Base-by-base conservation (phyloP, 495 filamentous ascomycete species). In the Talaromyces ruber region DNA sequence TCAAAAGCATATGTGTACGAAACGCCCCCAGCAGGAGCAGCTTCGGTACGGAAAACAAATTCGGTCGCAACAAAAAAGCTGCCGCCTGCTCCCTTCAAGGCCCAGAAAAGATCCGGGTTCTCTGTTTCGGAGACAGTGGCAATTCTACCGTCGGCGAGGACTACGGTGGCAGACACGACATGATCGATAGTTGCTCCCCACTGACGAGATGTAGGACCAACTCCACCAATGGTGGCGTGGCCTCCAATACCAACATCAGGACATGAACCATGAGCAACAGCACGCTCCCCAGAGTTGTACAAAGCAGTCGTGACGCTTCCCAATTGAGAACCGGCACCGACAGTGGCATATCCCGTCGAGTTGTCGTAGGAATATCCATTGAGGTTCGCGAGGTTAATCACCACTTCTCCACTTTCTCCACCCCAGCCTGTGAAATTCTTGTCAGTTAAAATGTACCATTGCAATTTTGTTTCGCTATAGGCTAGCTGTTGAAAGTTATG, bases 211-310 rank as follows among this genome's bases (percentile, higher is more conserved):
- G 74, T 76, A 26, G 81, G 76, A 0, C 88, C 89, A 47, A 80
- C 84, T 6, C 89, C 89, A 14, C 88, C 89, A 59, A 91, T 86
- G 0, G 86, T 86, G 55, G 82, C 79, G 69, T 93, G 90, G 5
- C 90, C 90, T 24, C 86, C 88, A 22, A 88, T 80, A 16, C 90
- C 90, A 29, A 90, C 82, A n/a, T 74, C 68, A 6, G 86, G 81
- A 61, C 83, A 88, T 12, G 83, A 83, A 18, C 86, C 88, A 64
- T 89, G 89, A 0, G 88, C 70, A 5, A 92, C 80, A 14, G 86
- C 88, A 6, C 88, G 76, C 26, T 82, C 74, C 1, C 86, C 88
- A 58, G 83, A 79, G 26, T 82, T 70, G 64, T 82, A 84, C n/a
- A 92, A 72, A 39, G 64, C 76, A 18, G 76, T 61, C 1, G 83